Base-by-base conservation (phyloP, 257 asterid genomes). In the Parsonsia alboflavescens region DNA sequence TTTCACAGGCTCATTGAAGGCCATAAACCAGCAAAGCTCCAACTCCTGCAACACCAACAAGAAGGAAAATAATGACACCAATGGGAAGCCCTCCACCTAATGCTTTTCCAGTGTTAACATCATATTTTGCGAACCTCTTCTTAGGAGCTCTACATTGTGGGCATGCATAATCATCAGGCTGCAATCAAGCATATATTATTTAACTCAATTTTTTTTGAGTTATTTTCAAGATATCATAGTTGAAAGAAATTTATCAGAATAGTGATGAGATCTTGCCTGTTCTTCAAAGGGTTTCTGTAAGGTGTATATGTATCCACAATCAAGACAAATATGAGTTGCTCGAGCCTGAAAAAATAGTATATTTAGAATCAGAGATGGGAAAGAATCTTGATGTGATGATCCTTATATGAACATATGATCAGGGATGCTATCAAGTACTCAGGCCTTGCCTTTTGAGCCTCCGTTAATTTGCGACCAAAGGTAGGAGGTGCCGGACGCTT, bases 401-500 rank as follows among this genome's bases (percentile, higher is more conserved):
- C 9, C 68, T 4, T n/a, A 19, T 21, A 11, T 69, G 10, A 48
- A 62, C n/a, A 44, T 3, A 62, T 26, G 12, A 15, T 49, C 17
- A 68, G 15, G 70, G 53, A 5, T 74, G 30, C 39, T n/a, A 68
- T 7, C 61, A 44, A 10, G n/a, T 6, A 68, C 19, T n/a, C 49
- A 61, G 75, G 75, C 4, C 80, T 86, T 28, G 78, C 99, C 98
- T 95, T 94, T 71, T 95, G 99, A 82, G 90, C 82, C 2, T 92
- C 99, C 0, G 89, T 86, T 77, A 95, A 48, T 75, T 95, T 94
- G 79, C 97, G 86, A 58, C 99, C 99, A 69, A 95, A 95, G 56
- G 89, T 86, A 36, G 99, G 98, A 17, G 98, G 99, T 49, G 98
- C 97, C 0, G 99, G 99, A 72, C 98, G 97, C 79, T 92, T 92